phyloP scores from a whole-genome alignment of 1,139 yeast genomes.

The Debaryomyces robertsiae region DNA sequence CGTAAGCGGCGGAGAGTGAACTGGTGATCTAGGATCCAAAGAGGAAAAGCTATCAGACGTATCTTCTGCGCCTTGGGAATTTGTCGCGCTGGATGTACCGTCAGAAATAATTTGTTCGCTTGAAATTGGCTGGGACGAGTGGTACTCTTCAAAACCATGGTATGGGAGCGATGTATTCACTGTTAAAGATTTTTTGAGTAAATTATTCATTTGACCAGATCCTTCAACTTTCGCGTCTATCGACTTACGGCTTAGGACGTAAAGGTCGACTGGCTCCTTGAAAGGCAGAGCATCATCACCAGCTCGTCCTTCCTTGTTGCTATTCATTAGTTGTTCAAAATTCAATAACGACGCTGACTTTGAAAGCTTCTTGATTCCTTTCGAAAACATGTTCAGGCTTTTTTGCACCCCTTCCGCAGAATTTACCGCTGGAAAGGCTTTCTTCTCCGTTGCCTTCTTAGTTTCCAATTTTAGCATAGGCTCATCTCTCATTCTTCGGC shows the following conservation, averaged over 20 bases:
- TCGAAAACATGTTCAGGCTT: constrained; percentile 21
- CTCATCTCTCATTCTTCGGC: constrained; percentile 1
- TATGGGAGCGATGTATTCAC: constrained; percentile 15
- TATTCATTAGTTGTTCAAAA: constrained; percentile 16
- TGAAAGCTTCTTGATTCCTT: constrained; percentile 26
- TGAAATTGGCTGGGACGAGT: not conserved
- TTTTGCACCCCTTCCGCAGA: constrained; percentile 12
- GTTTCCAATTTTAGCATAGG: not conserved
- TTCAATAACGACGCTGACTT: constrained; percentile 26
- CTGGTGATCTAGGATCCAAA: constrained; percentile 31
- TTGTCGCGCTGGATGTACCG: not conserved
- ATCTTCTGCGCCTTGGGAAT: not conserved
- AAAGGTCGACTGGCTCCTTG: constrained; percentile 20
- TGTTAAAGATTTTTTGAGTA: constrained; percentile 24
- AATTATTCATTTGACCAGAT: constrained; percentile 33
- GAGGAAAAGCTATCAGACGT: constrained; percentile 19
- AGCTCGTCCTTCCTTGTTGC: not conserved
- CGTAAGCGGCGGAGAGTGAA: constrained; percentile 13
- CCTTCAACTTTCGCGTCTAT: constrained; percentile 26
- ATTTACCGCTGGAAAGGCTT: not conserved
- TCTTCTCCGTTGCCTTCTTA: not conserved
- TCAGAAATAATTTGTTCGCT: not conserved
- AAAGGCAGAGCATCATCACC: constrained; percentile 2
- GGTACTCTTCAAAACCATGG: constrained; percentile 15
- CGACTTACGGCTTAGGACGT: constrained; percentile 38